Evolutionary conservation across 75 land plant species (phyloP), one percentile per base, ranked within the genome.

Genomic region (Chamaecyparis obtusa): DNA sequence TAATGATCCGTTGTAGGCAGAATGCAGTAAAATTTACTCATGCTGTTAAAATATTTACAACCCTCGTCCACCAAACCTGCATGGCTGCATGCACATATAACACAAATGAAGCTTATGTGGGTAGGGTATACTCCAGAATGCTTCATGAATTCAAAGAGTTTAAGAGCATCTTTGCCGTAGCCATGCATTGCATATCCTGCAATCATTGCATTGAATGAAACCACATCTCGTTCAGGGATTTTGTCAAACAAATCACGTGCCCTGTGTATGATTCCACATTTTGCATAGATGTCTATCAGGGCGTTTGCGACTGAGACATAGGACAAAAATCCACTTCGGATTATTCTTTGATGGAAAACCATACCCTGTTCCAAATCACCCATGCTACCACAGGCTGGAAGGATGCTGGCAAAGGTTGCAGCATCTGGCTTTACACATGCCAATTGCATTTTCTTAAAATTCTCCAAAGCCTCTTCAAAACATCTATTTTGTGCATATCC

Each of bases 71-170:
- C 87, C 13, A 74, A 9, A 16, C 87, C 78, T 19, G 33, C 37
- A 46, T 86, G 80, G 87, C 87, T 74, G 83, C 97, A 96, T 75
- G 96, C 98, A 88, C 90, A 93, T 32, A 96, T 88, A 67, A 95
- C 95, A 93, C 94, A 92, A 0, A 94, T 78, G 43, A 95, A 88
- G 69, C 91, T 95, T 32, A 96, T 93, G 80, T 92, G 90, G 83
- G 95, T 95, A 14, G 94, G 87, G 15, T 60, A 86, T 35, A 94
- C 91, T 36, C 96, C 92, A 35, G 71, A 88, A 19, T 57, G 72
- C 82, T 86, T 86, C 96, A 96, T 93, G 83, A 92, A 90, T 75
- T 90, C 84, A 89, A 94, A 95, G 85, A 93, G 92, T 39, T 86
- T 55, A 0, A 96, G 93, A 82, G 96, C 96, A 84, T 94, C 93